Base-by-base conservation (phyloP, 2,329 filamentous ascomycete genomes). In the Claviceps africana region DNA sequence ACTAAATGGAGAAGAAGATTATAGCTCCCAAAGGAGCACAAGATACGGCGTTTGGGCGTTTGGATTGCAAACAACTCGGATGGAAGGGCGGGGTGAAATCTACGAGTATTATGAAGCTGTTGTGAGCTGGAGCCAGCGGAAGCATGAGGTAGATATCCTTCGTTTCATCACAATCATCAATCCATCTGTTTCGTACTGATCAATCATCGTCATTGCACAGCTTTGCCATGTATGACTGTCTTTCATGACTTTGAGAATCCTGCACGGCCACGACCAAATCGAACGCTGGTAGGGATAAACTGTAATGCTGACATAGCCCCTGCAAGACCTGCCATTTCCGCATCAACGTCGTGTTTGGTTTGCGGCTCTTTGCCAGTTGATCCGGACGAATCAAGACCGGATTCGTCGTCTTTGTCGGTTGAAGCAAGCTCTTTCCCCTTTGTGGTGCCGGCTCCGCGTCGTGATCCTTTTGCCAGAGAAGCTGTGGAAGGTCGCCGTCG, bases 261-360 rank as follows among this genome's bases (percentile, higher is more conserved):
- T 42, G 72, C 65, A 5, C 25, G 25, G 5, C 25, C 25, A 25
- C 25, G 25, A 25, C 83, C 83, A 63, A 87, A 86, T 10, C 77
- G 75, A 49, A 88, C 69, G 58, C 78, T 84, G 21, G 74, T 72
- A 19, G 86, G 86, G 6, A 89, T 74, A 60, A 90, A 87, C 50
- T 79, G 79, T 55, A 90, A 68, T 3, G 83, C 72, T 1, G 84
- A 86, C 82, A 90, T 86, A 52, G 82, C 79, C 8, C 75, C 76
- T 1, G 79, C 69, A 4, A 90, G 69, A 51, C 76, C 76, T 45
- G 82, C 78, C 75, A 87, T 82, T 17, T 77, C 72, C 19, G 74
- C 70, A 54, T 78, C 75, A 3, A 62, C 64, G 13, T 58, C 58
- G 35, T 57, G 55, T 22, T 62, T 39, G 10, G 21, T 58, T 55